Evolutionary conservation across 805 yeast genomes (phyloP).

Genomic region (Monosporozyma solicola): DNA sequence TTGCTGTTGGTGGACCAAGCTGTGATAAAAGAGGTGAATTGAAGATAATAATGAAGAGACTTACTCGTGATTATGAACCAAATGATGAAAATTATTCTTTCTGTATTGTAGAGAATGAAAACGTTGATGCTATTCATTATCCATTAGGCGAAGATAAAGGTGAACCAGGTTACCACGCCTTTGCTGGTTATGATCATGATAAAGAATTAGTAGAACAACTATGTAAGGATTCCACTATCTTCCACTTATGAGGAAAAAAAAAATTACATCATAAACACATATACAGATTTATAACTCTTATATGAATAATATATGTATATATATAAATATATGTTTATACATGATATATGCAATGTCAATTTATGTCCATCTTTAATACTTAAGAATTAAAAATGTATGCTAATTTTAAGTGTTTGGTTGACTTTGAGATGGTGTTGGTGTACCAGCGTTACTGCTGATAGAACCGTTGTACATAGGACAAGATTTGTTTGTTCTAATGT

Average conservation of each 20-base stretch:
- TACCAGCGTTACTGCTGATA: background rate
- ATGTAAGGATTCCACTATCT: conserved; percentile 23
- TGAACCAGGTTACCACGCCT: conserved; percentile 29
- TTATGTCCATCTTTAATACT: background rate
- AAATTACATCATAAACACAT: background rate
- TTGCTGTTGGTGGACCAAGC: conserved; percentile 35
- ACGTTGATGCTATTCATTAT: conserved; percentile 24
- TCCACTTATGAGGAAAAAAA: conserved; percentile 15
- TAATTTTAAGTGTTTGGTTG: background rate
- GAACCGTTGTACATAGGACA: conserved; percentile 71
- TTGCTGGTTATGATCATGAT: conserved; percentile 26
- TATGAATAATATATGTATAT: too few relatives aligned
- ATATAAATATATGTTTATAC: background rate
- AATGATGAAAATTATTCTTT: conserved; percentile 29
- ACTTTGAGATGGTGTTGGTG: background rate
- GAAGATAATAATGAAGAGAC: conserved; percentile 33
- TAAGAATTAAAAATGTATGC: background rate
- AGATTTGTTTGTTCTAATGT: conserved; percentile 76
- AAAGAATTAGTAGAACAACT: conserved; percentile 13
- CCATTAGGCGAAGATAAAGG: conserved; percentile 29
- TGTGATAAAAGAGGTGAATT: conserved; percentile 38
- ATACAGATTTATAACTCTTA: background rate
- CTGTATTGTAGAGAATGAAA: conserved; percentile 31
- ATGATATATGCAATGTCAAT: conserved; percentile 1
- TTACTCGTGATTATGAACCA: conserved; percentile 34